phyloP scores from a whole-genome alignment of 139 green algal species.

The Micractinium sp. region DNA sequence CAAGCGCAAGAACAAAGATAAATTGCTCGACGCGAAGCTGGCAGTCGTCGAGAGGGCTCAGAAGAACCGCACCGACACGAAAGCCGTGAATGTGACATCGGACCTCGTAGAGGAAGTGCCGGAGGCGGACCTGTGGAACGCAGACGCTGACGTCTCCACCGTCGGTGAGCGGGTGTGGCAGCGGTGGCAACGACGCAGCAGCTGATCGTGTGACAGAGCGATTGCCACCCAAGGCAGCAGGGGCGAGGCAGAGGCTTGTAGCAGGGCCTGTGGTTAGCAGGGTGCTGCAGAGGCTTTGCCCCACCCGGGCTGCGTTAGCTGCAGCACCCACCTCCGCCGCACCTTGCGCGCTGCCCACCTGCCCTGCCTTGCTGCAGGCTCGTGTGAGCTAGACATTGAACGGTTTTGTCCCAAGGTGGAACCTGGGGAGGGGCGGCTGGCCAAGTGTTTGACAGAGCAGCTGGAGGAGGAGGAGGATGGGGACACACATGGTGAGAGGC shows the following conservation, averaged over 20 bases:
- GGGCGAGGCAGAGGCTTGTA: background rate
- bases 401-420: constrained; percentile 66
- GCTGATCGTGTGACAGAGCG: too few relatives aligned
- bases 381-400: constrained; percentile 68
- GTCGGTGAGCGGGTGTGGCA: constrained; percentile 13
- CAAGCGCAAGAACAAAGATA: background rate
- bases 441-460: constrained; percentile 73
- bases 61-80: background rate
- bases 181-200: background rate
- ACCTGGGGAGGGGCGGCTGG: constrained; percentile 62
- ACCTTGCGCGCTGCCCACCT: background rate
- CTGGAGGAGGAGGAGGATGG: constrained; percentile 51
- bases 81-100: background rate
- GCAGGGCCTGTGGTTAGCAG: too few relatives aligned
- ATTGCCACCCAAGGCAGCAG: background rate
- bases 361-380: constrained; percentile 53
- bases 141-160: constrained; percentile 46
- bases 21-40: background rate
- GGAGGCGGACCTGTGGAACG: constrained; percentile 27
- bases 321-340: background rate
- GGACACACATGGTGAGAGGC: constrained; percentile 38
- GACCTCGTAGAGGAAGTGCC: constrained; percentile 43
- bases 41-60: background rate
- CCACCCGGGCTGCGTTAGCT: too few relatives aligned
- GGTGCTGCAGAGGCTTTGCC: too few relatives aligned